Evolutionary conservation across 495 filamentous ascomycete species (phyloP), one percentile per base, ranked within the genome.

Genomic region (Opeltia flavorubescens): DNA sequence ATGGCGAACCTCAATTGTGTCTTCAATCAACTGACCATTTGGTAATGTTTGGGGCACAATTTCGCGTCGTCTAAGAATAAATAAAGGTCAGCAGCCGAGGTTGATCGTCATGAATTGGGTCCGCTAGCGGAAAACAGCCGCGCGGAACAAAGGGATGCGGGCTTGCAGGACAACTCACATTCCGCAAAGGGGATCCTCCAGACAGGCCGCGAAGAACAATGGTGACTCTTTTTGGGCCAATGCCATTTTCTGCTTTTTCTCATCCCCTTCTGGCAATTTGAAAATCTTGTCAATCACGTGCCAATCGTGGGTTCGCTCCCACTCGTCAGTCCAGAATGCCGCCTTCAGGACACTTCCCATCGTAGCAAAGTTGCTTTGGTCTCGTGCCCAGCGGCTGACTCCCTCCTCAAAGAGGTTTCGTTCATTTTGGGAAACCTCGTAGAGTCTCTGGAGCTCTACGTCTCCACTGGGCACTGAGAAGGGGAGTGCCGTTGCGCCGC

Each of bases 191-290:
- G 23, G 1, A 42, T 48, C 46, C 11, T 50, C 27, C 12, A 44
- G 13, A 28, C 47, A 50, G 7, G 40, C 47, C 7, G 25, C 18
- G 20, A 30, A 50, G 5, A 50, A 44, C 4, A n/a, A 26, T 12
- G 47, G 47, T 18, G 25, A 20, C 20, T 18, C 25, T 15, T 31
- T 31, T 24, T 27, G n/a, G 13, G 40, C 40, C 40, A 23, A 26
- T 11, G 13, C 3, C 13, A 44, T 3, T 12, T 30, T 33, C 26
- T 15, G 6, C 9, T 24, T 17, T 24, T 44, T 50, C 39, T 50
- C 40, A 9, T 50, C 29, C 15, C 47, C 12, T 12, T 50, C 41
- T 13, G 20, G n/a, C 29, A 44, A n/a, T 20, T 21, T 30, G n/a
- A 50, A 25, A 28, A 50, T 31, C 1, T 33, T 28, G 21, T 44